Percentiles rank a stretch among this genome's conserved stretches.
Conservation (phyloP, 352 stramenopile species). For the Thalassiosira hispida region DNA sequence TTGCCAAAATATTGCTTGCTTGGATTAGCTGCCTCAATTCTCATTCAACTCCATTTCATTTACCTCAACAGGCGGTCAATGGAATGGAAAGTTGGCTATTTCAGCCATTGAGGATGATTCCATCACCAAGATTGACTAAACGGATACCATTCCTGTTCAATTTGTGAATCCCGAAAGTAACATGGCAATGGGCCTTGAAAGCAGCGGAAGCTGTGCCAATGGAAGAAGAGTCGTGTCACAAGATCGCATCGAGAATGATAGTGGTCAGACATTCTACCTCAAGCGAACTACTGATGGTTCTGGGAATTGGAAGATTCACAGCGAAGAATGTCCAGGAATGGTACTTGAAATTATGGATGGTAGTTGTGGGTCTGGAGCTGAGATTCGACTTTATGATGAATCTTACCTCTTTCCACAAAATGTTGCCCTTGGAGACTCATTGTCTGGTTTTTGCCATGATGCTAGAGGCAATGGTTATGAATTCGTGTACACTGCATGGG, state of each 20-base stretch:
- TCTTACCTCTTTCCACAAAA: too few species aligned
- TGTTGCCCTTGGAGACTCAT: too few species aligned
- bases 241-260: not conserved
- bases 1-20: not conserved
- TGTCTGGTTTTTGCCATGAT: too few species aligned
- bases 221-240: too few species aligned
- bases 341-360: not conserved
- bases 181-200: not conserved
- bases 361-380: not conserved
- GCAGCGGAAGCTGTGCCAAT: too few species aligned
- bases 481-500: too few species aligned
- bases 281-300: not conserved
- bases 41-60: not conserved
- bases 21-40: not conserved
- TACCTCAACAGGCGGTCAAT: not conserved
- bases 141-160: constrained; percentile 1
- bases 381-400: too few species aligned
- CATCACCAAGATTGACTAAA: constrained; percentile 4
- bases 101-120: constrained; percentile 3
- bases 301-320: not conserved
- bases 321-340: not conserved
- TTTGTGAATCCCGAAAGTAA: constrained; percentile 20
- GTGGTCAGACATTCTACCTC: not conserved
- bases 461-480: too few species aligned
- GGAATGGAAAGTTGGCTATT: not conserved